A percentile compares a stretch with the other conserved stretches of the same genome.
These are phyloP conservation scores for Onygenales sp. DNA, from an alignment of 2,329 filamentous ascomycete genomes.

Conservation along the genomic window DNA sequence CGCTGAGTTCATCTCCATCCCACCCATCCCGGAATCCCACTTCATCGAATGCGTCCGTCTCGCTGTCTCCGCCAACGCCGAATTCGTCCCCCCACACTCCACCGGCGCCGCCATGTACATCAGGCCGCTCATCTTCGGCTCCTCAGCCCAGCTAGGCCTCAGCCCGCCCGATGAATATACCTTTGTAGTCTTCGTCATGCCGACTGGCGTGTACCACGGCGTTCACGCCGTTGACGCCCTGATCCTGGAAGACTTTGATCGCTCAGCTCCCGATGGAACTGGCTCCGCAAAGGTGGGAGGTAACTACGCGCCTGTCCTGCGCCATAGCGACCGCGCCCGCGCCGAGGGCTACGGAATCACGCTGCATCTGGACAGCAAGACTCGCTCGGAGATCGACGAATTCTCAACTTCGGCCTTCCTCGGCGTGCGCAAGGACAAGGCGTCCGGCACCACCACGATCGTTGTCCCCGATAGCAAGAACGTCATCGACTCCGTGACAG, in stretches of 20 bases:
- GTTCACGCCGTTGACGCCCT: slow-evolving; percentile 76
- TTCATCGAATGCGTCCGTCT: slow-evolving; percentile 70
- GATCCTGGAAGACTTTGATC: slow-evolving; percentile 87
- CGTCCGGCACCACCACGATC: slow-evolving; percentile 51
- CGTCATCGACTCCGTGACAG: slow-evolving; percentile 81
- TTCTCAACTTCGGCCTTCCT: slow-evolving; percentile 94
- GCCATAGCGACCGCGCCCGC: slow-evolving; percentile 74
- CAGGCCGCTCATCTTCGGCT: slow-evolving; percentile 79
- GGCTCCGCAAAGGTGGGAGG: slow-evolving; percentile 91
- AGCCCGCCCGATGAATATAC: slow-evolving; percentile 85
- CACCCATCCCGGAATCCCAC: slow-evolving; percentile 63
- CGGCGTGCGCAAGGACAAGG: slow-evolving; percentile 56
- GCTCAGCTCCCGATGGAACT: slow-evolving; percentile 81
- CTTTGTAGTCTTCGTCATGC: slow-evolving; percentile 81
- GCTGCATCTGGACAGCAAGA: slow-evolving; percentile 79
- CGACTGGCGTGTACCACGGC: slow-evolving; percentile 90
- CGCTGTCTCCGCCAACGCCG: slow-evolving; percentile 80
- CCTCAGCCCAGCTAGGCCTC: slow-evolving; percentile 75
- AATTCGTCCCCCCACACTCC: slow-evolving; percentile 79
- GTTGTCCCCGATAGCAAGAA: slow-evolving; percentile 81
- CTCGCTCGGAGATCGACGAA: slow-evolving; percentile 80
- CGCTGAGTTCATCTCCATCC: slow-evolving; percentile 73
- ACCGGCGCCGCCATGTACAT: slow-evolving; percentile 91
- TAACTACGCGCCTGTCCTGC: slow-evolving; percentile 87
- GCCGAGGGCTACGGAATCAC: slow-evolving; percentile 84